Evolutionary conservation across 2,329 filamentous ascomycete species (phyloP), one percentile per base, ranked within the genome.

Genomic region (Madurella mycetomatis): DNA sequence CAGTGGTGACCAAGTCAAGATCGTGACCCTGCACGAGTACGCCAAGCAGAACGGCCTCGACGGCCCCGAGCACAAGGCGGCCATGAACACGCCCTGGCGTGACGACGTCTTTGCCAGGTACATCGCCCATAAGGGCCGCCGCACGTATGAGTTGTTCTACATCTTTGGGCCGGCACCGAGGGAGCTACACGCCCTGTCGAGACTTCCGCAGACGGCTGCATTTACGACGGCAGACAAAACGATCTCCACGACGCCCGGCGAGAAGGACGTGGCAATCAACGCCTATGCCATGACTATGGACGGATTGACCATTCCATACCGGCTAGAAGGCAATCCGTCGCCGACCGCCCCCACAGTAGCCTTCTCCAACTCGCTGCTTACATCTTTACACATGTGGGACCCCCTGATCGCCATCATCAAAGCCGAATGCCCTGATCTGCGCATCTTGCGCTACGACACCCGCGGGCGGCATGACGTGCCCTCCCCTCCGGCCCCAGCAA

Each of bases 371-470:
- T 92, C 87, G 1, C 85, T 95, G 47, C 80, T 95, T 8, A 89
- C 88, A 2, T 84, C 86, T 46, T 79, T 86, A 60, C 77, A 81
- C 67, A 94, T 95, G 80, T 95, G 90, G 90, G 87, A 94, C 63
- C 76, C 77, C 1, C 82, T 95, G 55, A 73, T 94, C 1, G 72
- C 74, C 1, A 72, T 81, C n/a, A 78, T 94, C 60, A 78, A 79
- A 48, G 68, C 72, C 0, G 65, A 80, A 39, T 81, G 85, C 19
- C 81, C 83, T 2, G 77, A 82, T 40, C 85, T 90, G 68, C 84
- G 87, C 49, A 79, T 95, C 60, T 74, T 95, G 1, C 85, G 90
- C 9, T 95, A 91, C 72, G 82, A 90, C 67, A 80, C 83, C 2
- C 88, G 90, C 49, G 90, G 90, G 5, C 82, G 89, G 7, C 72